Percentiles rank a stretch among this genome's conserved stretches.
Conservation (phyloP, 2,329 filamentous ascomycete genomes). For the Aspergillus pseudotamarii region DNA sequence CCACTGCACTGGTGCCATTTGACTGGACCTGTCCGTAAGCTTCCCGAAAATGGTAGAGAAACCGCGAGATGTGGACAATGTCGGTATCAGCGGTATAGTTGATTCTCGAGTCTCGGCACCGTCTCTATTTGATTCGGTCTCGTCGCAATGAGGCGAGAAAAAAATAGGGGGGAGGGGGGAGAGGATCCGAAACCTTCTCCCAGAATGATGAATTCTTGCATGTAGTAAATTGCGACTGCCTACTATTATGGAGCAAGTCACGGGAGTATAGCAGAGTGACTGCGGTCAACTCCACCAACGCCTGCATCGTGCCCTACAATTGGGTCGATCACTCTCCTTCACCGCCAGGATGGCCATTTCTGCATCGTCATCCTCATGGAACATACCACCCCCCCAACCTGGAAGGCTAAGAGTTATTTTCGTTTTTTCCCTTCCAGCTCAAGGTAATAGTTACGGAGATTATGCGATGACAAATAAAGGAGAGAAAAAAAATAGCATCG, state of each 20-base stretch:
- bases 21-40: background rate
- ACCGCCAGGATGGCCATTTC: conserved; percentile 22
- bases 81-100: background rate
- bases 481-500: background rate
- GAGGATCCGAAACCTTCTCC: background rate
- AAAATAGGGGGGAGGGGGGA: background rate
- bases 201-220: conserved; percentile 1
- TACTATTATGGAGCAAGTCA: background rate
- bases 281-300: background rate
- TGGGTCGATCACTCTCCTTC: conserved; percentile 21
- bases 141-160: background rate
- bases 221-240: background rate
- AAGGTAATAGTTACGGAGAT: no score
- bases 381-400: conserved; percentile 10
- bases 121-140: background rate
- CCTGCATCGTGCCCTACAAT: conserved; percentile 18
- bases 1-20: background rate
- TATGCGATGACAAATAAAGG: background rate
- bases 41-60: background rate
- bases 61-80: background rate
- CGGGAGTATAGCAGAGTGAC: background rate
- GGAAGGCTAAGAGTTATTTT: conserved; percentile 2
- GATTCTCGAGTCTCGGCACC: background rate
- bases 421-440: background rate
- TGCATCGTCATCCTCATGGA: conserved; percentile 16